These are phyloP conservation scores for Phytophthora constricta DNA, from an alignment of 352 stramenopile genomes.

Conservation along the genomic window DNA sequence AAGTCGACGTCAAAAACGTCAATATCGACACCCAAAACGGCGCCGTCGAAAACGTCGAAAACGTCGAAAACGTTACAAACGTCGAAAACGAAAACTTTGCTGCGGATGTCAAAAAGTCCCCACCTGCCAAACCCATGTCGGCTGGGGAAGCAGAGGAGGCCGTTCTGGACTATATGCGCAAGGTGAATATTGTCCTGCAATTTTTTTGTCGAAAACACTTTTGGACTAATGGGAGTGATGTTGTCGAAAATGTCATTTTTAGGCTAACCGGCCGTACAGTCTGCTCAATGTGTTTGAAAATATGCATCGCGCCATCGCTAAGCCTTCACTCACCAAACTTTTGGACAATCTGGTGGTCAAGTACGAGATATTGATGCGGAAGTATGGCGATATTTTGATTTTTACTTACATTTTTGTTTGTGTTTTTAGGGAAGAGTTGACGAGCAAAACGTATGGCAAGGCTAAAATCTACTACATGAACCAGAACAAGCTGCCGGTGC, in stretches of 20 bases:
- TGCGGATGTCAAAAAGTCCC: slow-evolving; percentile 18
- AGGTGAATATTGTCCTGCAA: slow-evolving; percentile 35
- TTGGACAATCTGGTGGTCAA: slow-evolving; percentile 74
- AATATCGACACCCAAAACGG: slow-evolving; percentile 18
- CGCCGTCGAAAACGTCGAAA: slow-evolving; percentile 2
- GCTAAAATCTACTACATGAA: slow-evolving; percentile 88
- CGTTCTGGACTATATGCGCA: slow-evolving; percentile 81
- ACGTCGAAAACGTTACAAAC: slow-evolving; percentile 2
- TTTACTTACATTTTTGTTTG: neutral
- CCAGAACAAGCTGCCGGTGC: slow-evolving; percentile 67
- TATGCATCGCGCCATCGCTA: slow-evolving; percentile 75
- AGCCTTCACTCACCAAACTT: slow-evolving; percentile 76
- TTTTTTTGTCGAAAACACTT: slow-evolving; percentile 5
- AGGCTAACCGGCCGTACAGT: slow-evolving; percentile 87
- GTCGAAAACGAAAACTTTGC: neutral
- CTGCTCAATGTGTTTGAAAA: slow-evolving; percentile 89
- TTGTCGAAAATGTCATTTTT: slow-evolving; percentile 7
- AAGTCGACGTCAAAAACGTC: neutral
- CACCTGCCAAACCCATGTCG: slow-evolving; percentile 41
- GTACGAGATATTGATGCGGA: no score
- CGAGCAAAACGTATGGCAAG: slow-evolving; percentile 82
- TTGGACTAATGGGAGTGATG: slow-evolving; percentile 5
- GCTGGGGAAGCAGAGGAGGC: slow-evolving; percentile 48
- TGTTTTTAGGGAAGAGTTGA: slow-evolving; percentile 59
- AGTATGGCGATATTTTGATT: no score